Conservation (phyloP, 202 grass and related monocot species). For the Sporobolus alterniflorus region DNA sequence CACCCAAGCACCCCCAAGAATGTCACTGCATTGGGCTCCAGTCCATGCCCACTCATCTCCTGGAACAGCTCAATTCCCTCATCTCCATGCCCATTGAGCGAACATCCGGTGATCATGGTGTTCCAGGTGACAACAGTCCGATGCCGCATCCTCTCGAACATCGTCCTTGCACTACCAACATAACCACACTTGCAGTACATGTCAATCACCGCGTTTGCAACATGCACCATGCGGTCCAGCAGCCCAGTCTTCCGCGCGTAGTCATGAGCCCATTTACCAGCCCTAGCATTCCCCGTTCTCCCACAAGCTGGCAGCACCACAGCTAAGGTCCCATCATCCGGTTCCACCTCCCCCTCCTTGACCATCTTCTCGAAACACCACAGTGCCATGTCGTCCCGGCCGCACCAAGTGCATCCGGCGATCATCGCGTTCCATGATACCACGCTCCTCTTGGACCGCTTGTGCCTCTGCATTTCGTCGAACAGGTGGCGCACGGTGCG, state of each 20-base stretch:
- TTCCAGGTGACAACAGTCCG: slow-evolving; percentile 65
- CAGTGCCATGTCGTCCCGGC: slow-evolving; percentile 38
- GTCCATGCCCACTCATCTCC: slow-evolving; percentile 21
- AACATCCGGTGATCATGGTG: slow-evolving; percentile 51
- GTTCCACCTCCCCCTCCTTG: slow-evolving; percentile 12
- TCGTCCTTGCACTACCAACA: slow-evolving; percentile 27
- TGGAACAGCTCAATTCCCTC: slow-evolving; percentile 55
- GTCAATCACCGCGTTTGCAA: slow-evolving; percentile 59
- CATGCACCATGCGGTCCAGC: slow-evolving; percentile 31
- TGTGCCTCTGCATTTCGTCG: slow-evolving; percentile 40
- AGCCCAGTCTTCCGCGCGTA: slow-evolving; percentile 37
- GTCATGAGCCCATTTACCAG: slow-evolving; percentile 48
- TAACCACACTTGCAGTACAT: slow-evolving; percentile 80
- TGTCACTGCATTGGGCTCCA: slow-evolving; percentile 52
- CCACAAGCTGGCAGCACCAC: slow-evolving; percentile 53
- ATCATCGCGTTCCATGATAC: slow-evolving; percentile 72
- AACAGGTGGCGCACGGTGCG: slow-evolving; percentile 30
- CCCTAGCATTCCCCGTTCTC: slow-evolving; percentile 34
- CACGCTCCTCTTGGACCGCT: slow-evolving; percentile 45
- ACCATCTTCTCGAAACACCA: slow-evolving; percentile 47
- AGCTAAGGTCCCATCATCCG: slow-evolving; percentile 53
- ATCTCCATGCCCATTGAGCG: slow-evolving; percentile 48
- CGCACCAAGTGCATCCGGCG: slow-evolving; percentile 27
- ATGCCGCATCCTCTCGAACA: slow-evolving; percentile 32
- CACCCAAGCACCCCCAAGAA: slow-evolving; percentile 66